phyloP scores from a whole-genome alignment of 805 yeast species.

The Candida yuanshanica region DNA sequence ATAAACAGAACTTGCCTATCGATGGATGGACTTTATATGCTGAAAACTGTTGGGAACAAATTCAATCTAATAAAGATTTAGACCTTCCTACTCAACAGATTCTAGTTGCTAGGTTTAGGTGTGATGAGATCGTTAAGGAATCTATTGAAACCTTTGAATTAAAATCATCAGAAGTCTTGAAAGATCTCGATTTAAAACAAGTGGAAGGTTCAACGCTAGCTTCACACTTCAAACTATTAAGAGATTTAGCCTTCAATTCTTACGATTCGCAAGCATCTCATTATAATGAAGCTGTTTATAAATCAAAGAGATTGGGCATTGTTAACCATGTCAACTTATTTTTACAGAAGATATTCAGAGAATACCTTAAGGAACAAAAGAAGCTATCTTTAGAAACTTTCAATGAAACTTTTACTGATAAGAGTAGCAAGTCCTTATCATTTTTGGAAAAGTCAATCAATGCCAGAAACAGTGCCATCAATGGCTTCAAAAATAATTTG shows the following conservation, averaged over 20 bases:
- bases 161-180: constrained; percentile 7
- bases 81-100: constrained; percentile 97
- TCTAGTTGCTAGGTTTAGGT: constrained; percentile 87
- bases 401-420: constrained; percentile 19
- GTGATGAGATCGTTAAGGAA: constrained; percentile 74
- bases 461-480: constrained; percentile 24
- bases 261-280: constrained; percentile 75
- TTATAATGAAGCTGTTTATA: constrained; percentile 62
- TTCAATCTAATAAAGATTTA: constrained; percentile 85
- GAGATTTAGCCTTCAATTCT: constrained; percentile 38
- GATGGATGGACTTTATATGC: constrained; percentile 97
- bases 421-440: constrained; percentile 24
- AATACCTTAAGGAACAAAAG: constrained; percentile 34
- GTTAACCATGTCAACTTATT: constrained; percentile 40
- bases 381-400: constrained; percentile 29
- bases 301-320: constrained; percentile 51
- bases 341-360: constrained; percentile 38
- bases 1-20: constrained; percentile 82
- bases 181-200: constrained; percentile 8
- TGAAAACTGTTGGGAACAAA: constrained; percentile 88
- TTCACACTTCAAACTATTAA: constrained; percentile 35
- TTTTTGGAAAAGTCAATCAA: constrained; percentile 28
- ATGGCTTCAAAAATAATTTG: constrained; percentile 13
- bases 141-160: constrained; percentile 21
- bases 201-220: constrained; percentile 33